Evolutionary conservation across 148 eudicot genomes (phyloP).

Genomic region (Silene latifolia): DNA sequence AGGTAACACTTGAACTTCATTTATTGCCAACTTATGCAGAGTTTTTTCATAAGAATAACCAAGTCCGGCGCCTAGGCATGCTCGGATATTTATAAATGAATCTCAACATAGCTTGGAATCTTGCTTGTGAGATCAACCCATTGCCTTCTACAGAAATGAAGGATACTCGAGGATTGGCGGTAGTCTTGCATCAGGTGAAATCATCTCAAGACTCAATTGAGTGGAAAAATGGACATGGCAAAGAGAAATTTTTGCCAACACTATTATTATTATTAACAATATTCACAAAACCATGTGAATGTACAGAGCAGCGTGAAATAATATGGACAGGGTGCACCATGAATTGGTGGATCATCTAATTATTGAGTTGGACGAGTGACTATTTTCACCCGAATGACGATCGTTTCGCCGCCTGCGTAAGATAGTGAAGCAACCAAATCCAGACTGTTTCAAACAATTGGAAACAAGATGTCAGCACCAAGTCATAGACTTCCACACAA

Average conservation of each 20-base stretch:
- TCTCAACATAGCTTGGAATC: background rate
- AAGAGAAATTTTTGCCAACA: background rate
- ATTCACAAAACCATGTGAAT: background rate
- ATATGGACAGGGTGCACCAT: conserved; percentile 12
- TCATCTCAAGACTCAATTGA: background rate
- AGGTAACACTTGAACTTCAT: no score
- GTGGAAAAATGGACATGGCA: background rate
- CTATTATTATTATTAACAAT: background rate
- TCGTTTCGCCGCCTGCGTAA: conserved; percentile 4
- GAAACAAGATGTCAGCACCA: background rate
- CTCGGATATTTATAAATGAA: no score
- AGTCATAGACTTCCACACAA: background rate
- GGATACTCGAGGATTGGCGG: background rate
- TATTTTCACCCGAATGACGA: conserved; percentile 8
- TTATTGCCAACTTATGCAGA: no score
- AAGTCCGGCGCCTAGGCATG: no score
- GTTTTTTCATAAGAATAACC: no score
- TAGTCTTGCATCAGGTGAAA: background rate
- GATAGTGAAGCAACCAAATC: conserved; percentile 20
- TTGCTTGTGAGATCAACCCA: background rate
- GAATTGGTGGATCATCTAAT: conserved; percentile 20
- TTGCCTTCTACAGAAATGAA: background rate
- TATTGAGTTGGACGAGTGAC: conserved; percentile 29
- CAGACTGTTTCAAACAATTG: conserved; percentile 19
- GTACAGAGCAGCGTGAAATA: background rate